Percentiles rank a stretch among this genome's conserved stretches.
Conservation (phyloP, 2,329 filamentous ascomycete genomes). For the Harringtonia lauricola region DNA sequence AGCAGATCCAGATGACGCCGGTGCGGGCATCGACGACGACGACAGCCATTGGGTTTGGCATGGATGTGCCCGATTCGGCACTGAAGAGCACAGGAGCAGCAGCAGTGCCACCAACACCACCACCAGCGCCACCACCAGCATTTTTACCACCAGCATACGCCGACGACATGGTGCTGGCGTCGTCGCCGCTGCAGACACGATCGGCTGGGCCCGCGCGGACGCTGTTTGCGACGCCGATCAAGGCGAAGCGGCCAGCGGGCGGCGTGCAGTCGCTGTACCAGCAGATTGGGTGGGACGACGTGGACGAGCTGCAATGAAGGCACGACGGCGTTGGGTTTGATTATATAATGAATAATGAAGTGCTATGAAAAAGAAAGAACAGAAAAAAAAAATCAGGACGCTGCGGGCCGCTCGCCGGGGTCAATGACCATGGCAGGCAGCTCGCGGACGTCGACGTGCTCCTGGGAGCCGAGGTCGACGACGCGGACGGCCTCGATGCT, state of each 20-base stretch:
- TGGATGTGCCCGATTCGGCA: not conserved
- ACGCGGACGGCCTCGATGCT: slow-evolving; percentile 63
- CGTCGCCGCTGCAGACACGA: slow-evolving; percentile 10
- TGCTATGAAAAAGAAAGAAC: too few species aligned
- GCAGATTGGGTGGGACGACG: slow-evolving; percentile 47
- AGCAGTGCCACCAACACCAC: too few species aligned
- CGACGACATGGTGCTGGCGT: slow-evolving; percentile 8
- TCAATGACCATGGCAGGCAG: slow-evolving; percentile 55
- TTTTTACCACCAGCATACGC: too few species aligned
- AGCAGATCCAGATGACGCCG: slow-evolving; percentile 17
- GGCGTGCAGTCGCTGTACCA: slow-evolving; percentile 38
- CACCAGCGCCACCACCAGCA: not conserved
- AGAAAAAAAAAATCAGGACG: too few species aligned
- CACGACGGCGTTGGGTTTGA: not conserved
- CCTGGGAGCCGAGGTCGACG: slow-evolving; percentile 61
- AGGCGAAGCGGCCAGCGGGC: slow-evolving; percentile 14
- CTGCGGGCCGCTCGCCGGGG: too few species aligned
- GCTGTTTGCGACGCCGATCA: slow-evolving; percentile 19
- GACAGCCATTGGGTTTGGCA: too few species aligned
- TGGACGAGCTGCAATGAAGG: slow-evolving; percentile 16
- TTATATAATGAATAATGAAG: not conserved
- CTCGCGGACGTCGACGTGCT: slow-evolving; percentile 67
- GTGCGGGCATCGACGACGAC: slow-evolving; percentile 4
- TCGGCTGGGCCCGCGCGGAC: not conserved
- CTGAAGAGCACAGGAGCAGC: not conserved